These are phyloP conservation scores for Echinosophora koreensis DNA, from an alignment of 306 rosid genomes.

Conservation along the genomic window DNA sequence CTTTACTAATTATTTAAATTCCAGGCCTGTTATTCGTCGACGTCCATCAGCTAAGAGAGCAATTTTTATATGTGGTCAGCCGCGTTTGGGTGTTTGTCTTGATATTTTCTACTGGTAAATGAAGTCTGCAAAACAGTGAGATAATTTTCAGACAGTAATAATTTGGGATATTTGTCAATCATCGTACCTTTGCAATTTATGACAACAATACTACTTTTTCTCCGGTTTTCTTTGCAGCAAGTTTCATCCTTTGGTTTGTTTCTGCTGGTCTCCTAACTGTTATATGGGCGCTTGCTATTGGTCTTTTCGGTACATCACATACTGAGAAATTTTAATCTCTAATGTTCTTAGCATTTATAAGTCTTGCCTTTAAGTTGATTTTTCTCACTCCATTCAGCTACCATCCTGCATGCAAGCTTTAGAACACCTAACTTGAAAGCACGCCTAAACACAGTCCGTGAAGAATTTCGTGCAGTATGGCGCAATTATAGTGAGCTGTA, in stretches of 20 bases:
- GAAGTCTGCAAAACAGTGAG: no score
- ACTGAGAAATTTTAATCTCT: constrained; percentile 16
- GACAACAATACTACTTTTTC: no score
- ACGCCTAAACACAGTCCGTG: no score
- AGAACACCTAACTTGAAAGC: no score
- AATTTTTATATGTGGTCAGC: constrained; percentile 87
- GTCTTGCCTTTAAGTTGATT: constrained; percentile 39
- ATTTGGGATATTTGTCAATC: constrained; percentile 31
- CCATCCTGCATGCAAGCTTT: no score
- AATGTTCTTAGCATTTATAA: constrained; percentile 5
- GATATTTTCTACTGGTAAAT: constrained; percentile 72
- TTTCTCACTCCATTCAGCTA: no score
- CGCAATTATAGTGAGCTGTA: no score
- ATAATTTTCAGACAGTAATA: constrained; percentile 13
- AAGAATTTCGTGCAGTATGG: no score
- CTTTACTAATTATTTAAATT: constrained; percentile 44
- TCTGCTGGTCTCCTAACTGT: no score
- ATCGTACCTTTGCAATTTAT: not conserved
- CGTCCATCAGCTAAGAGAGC: constrained; percentile 95
- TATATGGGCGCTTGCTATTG: constrained; percentile 80
- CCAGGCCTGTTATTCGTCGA: constrained; percentile 99
- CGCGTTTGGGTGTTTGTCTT: constrained; percentile 90
- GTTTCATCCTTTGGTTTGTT: no score
- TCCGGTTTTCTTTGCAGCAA: no score
- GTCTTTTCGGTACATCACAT: constrained; percentile 77